phyloP scores from a whole-genome alignment of 768 basidiomycete species.

The Russula virescens region DNA sequence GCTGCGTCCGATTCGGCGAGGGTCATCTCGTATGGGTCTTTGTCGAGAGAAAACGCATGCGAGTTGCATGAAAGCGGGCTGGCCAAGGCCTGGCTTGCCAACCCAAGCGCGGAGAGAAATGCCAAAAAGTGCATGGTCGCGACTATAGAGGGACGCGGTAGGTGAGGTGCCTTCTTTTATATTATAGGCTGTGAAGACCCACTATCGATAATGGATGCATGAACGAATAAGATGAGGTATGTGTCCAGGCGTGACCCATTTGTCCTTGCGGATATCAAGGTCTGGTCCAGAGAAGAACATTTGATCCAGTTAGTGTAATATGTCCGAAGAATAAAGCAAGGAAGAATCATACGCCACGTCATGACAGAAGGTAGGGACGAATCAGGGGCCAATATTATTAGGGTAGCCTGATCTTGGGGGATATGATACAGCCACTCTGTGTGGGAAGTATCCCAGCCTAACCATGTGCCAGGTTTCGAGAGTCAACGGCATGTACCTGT shows the following conservation, averaged over 20 bases:
- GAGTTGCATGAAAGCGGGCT: not conserved
- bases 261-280: not conserved
- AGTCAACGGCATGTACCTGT: no score
- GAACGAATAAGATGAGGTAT: not conserved
- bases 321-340: not conserved
- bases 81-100: constrained; percentile 5
- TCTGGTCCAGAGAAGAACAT: not conserved
- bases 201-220: not conserved
- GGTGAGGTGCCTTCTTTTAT: not conserved
- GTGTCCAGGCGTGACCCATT: not conserved
- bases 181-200: not conserved
- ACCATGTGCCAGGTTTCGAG: no score
- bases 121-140: constrained; percentile 7
- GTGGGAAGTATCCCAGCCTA: not conserved
- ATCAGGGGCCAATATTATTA: not conserved
- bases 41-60: not conserved
- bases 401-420: not conserved
- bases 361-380: not conserved
- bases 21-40: constrained; percentile 6
- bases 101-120: constrained; percentile 1
- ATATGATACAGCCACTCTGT: not conserved
- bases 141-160: not conserved
- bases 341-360: not conserved
- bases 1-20: constrained; percentile 3
- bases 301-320: not conserved